A percentile compares a stretch with the other conserved stretches of the same genome.
phyloP scores from a whole-genome alignment of 2,329 filamentous ascomycete species.

The Epichloe sp. region DNA sequence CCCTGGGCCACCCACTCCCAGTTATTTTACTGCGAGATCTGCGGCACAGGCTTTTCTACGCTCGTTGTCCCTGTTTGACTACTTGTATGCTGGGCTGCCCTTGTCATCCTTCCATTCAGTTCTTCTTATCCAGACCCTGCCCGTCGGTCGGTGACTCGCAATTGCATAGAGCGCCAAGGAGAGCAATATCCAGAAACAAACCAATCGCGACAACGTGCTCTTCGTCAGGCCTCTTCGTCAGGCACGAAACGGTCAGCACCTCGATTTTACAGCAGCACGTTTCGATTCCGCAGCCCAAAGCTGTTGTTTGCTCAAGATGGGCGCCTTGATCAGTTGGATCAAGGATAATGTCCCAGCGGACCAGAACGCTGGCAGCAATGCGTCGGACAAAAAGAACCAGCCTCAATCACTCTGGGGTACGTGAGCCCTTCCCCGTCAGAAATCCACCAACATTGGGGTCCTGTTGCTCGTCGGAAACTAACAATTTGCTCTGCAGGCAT shows the following conservation, averaged over 20 bases:
- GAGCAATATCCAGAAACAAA: neutral
- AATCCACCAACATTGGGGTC: neutral
- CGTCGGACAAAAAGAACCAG: constrained; percentile 6
- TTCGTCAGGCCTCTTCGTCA: neutral
- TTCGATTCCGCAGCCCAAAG: neutral
- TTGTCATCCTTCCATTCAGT: neutral
- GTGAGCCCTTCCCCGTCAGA: constrained; percentile 1
- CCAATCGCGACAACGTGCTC: neutral
- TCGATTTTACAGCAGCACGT: neutral
- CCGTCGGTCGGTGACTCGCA: neutral
- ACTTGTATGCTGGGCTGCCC: neutral
- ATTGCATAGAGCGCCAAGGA: neutral
- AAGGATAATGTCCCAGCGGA: constrained; percentile 17
- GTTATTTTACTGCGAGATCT: neutral
- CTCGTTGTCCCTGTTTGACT: neutral
- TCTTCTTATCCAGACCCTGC: neutral
- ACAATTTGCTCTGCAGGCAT: constrained; percentile 17
- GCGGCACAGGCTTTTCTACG: neutral
- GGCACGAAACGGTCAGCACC: neutral
- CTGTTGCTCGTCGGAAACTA: neutral
- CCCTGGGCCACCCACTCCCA: neutral
- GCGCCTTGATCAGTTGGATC: constrained; percentile 26
- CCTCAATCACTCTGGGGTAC: constrained; percentile 25
- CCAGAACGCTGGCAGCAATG: constrained; percentile 11
- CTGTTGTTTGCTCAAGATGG: constrained; percentile 18